A percentile compares a stretch with the other conserved stretches of the same genome.
Conservation (phyloP, 331 rosid genomes). For the Acacia concinna region DNA sequence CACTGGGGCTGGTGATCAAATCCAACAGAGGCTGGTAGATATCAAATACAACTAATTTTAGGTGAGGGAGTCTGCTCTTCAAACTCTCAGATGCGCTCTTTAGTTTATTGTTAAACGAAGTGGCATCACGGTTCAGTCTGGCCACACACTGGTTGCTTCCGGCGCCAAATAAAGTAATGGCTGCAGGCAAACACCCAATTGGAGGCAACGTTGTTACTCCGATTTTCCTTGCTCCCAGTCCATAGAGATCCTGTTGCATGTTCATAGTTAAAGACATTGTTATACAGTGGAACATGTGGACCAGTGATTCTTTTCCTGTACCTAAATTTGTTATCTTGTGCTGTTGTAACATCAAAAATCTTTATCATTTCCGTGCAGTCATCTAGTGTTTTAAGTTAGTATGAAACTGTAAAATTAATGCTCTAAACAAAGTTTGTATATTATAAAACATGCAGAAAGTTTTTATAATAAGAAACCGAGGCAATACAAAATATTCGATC, state of each 20-base stretch:
- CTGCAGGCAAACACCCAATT: slow-evolving; percentile 56
- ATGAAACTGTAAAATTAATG: background rate
- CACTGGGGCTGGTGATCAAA: slow-evolving; percentile 44
- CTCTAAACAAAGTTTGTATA: too few species aligned
- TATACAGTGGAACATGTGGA: slow-evolving; percentile 10
- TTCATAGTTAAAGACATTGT: slow-evolving; percentile 19
- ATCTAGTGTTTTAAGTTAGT: background rate
- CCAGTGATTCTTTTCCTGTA: background rate
- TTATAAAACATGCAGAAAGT: background rate
- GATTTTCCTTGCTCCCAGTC: slow-evolving; percentile 50
- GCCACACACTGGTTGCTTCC: slow-evolving; percentile 59
- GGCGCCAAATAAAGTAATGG: slow-evolving; percentile 52
- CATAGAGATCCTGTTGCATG: slow-evolving; percentile 62
- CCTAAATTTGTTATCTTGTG: slow-evolving; percentile 3
- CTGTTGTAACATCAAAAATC: slow-evolving; percentile 22
- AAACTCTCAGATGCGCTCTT: slow-evolving; percentile 44
- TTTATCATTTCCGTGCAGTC: background rate
- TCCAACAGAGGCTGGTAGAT: slow-evolving; percentile 61
- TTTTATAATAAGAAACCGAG: background rate
- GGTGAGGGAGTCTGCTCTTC: slow-evolving; percentile 43
- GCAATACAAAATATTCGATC: background rate
- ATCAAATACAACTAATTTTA: slow-evolving; percentile 56
- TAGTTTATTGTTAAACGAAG: slow-evolving; percentile 57
- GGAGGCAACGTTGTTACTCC: slow-evolving; percentile 64
- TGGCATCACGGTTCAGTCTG: slow-evolving; percentile 55